Evolutionary conservation across 139 green algal species (phyloP).

Genomic region (Auxenochlorella pyrenoidosa): DNA sequence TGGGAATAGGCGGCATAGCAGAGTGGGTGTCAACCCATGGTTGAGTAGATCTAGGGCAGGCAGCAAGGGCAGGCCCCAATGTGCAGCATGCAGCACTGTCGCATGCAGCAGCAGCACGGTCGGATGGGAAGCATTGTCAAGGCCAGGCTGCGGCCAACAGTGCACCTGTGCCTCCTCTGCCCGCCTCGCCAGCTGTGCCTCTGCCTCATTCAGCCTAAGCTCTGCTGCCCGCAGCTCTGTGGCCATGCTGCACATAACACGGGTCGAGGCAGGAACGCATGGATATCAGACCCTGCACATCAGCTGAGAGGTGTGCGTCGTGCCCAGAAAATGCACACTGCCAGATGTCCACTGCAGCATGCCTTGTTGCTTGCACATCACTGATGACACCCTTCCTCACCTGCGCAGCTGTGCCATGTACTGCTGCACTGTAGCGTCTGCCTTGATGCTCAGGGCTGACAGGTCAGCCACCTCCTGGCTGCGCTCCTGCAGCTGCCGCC

Average conservation of each 20-base stretch:
- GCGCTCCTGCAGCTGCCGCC: slow-evolving; percentile 26
- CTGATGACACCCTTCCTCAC: neutral
- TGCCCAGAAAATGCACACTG: no score
- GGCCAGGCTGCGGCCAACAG: neutral
- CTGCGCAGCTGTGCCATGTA: slow-evolving; percentile 41
- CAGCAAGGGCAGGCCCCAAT: neutral
- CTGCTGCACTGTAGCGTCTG: slow-evolving; percentile 29
- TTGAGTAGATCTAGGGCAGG: no score
- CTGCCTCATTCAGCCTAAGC: slow-evolving; percentile 19
- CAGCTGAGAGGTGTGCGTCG: no score
- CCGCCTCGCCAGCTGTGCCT: neutral
- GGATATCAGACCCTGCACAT: no score
- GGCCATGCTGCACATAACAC: slow-evolving; percentile 8
- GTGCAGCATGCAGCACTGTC: neutral
- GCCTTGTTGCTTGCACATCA: neutral
- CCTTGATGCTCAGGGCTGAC: slow-evolving; percentile 32
- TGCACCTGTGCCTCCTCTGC: slow-evolving; percentile 21
- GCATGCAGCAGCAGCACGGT: no score
- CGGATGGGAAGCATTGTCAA: neutral
- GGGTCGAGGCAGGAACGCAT: no score
- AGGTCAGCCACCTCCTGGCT: slow-evolving; percentile 33
- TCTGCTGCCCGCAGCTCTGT: slow-evolving; percentile 27
- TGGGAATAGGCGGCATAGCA: neutral
- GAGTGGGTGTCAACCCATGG: neutral
- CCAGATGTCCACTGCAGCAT: no score